phyloP scores from a whole-genome alignment of 768 basidiomycete species.

The Pleurotus eryngii region DNA sequence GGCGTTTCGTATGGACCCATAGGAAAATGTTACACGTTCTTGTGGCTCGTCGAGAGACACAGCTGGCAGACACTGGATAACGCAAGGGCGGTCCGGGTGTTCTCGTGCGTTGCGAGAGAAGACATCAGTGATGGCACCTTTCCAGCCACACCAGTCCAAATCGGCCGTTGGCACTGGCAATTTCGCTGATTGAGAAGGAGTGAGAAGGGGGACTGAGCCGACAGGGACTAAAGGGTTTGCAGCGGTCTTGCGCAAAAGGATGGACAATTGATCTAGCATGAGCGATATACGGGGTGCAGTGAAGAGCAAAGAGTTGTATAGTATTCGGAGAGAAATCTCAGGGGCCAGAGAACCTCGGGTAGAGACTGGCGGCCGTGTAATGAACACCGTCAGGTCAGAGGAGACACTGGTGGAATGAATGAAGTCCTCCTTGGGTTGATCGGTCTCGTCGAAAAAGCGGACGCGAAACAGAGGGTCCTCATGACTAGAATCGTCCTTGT shows the following conservation, averaged over 20 bases:
- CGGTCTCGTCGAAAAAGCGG: slow-evolving; percentile 94
- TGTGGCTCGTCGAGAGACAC: slow-evolving; percentile 38
- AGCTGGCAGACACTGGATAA: slow-evolving; percentile 72
- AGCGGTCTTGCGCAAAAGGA: slow-evolving; percentile 70
- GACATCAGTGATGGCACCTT: slow-evolving; percentile 94
- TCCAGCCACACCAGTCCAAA: slow-evolving; percentile 96
- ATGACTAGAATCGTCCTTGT: slow-evolving; percentile 51
- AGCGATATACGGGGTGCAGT: slow-evolving; percentile 69
- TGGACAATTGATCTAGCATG: slow-evolving; percentile 83
- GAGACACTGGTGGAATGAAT: slow-evolving; percentile 78
- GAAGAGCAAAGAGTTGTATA: slow-evolving; percentile 96
- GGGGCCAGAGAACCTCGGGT: slow-evolving; percentile 71
- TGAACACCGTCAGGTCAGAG: slow-evolving; percentile 91
- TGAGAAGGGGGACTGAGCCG: slow-evolving; percentile 79
- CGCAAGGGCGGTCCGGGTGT: slow-evolving; percentile 82
- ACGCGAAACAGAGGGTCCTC: slow-evolving; percentile 83
- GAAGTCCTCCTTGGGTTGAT: slow-evolving; percentile 67
- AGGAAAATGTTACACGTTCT: slow-evolving; percentile 64
- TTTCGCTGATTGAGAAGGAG: slow-evolving; percentile 59
- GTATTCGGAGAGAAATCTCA: slow-evolving; percentile 71
- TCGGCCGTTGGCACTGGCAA: slow-evolving; percentile 86
- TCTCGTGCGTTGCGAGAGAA: slow-evolving; percentile 83
- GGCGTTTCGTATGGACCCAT: slow-evolving; percentile 76
- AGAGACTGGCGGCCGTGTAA: slow-evolving; percentile 68
- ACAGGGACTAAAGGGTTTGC: slow-evolving; percentile 64